Percentiles rank a stretch among this genome's conserved stretches.
Conservation (phyloP, 2,329 filamentous ascomycete species). For the Sarocladiaceae sp. region DNA sequence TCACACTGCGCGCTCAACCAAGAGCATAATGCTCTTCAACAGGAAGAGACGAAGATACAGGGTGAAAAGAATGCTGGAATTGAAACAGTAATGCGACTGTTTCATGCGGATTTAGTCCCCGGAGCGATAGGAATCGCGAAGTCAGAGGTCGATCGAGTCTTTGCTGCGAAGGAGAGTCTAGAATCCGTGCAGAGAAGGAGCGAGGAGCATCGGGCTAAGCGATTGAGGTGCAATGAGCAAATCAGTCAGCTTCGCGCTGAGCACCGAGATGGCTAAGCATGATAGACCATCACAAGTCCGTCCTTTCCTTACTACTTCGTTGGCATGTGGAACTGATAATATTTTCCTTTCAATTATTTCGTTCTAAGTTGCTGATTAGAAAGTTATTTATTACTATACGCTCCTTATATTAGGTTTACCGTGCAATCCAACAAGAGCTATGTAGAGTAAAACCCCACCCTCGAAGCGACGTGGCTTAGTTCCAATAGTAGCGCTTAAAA, state of each 20-base stretch:
- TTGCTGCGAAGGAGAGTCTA: not conserved
- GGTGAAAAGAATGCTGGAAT: not conserved
- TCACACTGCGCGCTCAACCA: not conserved
- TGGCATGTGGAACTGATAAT: no score
- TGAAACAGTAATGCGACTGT: not conserved
- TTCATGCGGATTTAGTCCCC: not conserved
- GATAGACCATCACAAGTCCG: no score
- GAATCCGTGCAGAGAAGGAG: not conserved
- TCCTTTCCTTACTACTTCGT: no score
- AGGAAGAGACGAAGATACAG: not conserved
- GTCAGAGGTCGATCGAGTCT: not conserved
- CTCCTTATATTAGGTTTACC: no score
- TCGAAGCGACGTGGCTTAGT: no score
- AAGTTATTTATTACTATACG: no score
- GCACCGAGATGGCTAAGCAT: no score
- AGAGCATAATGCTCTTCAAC: not conserved
- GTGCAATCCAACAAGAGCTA: no score
- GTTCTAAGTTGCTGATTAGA: no score
- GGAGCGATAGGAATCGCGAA: not conserved
- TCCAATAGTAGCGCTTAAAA: no score
- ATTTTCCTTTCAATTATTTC: no score
- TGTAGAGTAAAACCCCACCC: no score
- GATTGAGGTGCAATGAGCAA: not conserved
- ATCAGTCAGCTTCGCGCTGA: not conserved
- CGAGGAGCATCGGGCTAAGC: not conserved